Conservation (phyloP, 1,284 basidiomycete species). For the Tremellales sp. region DNA sequence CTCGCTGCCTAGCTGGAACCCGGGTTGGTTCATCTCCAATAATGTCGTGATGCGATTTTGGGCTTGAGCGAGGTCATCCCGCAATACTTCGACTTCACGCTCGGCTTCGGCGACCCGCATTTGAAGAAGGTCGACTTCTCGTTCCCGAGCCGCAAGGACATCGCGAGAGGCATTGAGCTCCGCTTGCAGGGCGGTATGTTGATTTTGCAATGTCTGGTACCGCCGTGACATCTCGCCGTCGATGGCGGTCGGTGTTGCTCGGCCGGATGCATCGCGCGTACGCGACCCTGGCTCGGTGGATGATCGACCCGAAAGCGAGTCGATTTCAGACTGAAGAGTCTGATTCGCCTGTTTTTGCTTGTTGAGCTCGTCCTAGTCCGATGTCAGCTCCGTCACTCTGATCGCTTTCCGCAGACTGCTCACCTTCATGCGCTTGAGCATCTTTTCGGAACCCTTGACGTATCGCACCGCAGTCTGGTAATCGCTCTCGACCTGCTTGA, state of each 20-base stretch:
- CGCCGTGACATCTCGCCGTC: conserved; percentile 56
- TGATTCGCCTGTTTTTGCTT: conserved; percentile 81
- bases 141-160: conserved; percentile 65
- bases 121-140: conserved; percentile 64
- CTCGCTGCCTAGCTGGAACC: conserved; percentile 23
- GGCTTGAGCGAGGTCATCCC: conserved; percentile 68
- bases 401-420: conserved; percentile 22
- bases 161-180: conserved; percentile 70
- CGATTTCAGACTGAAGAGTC: conserved; percentile 73
- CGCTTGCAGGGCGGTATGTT: conserved; percentile 69
- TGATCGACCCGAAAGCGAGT: conserved; percentile 59
- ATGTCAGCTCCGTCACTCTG: conserved; percentile 1
- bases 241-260: conserved; percentile 68
- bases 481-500: conserved; percentile 80
- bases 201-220: conserved; percentile 66
- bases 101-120: conserved; percentile 42
- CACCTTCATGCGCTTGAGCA: conserved; percentile 91
- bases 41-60: conserved; percentile 54
- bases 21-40: conserved; percentile 34
- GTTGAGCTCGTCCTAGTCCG: conserved; percentile 72
- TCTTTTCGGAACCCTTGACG: conserved; percentile 91
- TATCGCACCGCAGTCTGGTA: conserved; percentile 60
- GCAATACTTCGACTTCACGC: conserved; percentile 52
- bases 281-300: conserved; percentile 56
- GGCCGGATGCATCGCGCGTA: conserved; percentile 65